Evolutionary conservation across 2,329 filamentous ascomycete species (phyloP).

Genomic region (Cladosporium sp.): DNA sequence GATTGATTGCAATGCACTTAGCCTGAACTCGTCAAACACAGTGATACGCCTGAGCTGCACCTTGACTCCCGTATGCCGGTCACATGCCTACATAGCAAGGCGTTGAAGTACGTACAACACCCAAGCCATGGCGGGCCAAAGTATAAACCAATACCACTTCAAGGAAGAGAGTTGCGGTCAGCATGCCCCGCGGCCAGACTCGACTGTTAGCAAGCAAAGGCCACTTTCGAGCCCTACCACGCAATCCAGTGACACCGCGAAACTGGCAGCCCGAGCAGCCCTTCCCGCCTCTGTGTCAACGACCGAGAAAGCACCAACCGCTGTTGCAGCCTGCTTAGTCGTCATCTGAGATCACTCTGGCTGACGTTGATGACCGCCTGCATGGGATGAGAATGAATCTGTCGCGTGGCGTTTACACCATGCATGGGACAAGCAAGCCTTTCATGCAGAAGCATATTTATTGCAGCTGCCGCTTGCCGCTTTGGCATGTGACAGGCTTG

Average conservation of each 20-base stretch:
- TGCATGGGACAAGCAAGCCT: neutral
- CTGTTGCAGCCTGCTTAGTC: neutral
- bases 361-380: neutral
- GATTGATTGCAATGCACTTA: neutral
- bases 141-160: slow-evolving; percentile 1
- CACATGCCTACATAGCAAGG: neutral
- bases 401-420: neutral
- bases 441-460: neutral
- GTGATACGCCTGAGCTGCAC: neutral
- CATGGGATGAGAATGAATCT: neutral
- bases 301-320: slow-evolving; percentile 5
- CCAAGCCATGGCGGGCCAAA: neutral
- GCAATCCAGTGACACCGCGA: neutral
- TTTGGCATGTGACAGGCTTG: slow-evolving; percentile 1
- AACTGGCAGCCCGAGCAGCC: neutral
- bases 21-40: neutral
- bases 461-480: neutral
- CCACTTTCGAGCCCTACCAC: neutral
- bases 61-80: neutral
- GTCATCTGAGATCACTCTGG: neutral
- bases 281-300: slow-evolving; percentile 1
- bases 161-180: slow-evolving; percentile 4
- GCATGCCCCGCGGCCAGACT: slow-evolving; percentile 3
- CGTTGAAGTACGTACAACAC: neutral
- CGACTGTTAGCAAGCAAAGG: neutral